Conservation (phyloP, 139 green algal genomes). For the Volvox reticuliferus region DNA sequence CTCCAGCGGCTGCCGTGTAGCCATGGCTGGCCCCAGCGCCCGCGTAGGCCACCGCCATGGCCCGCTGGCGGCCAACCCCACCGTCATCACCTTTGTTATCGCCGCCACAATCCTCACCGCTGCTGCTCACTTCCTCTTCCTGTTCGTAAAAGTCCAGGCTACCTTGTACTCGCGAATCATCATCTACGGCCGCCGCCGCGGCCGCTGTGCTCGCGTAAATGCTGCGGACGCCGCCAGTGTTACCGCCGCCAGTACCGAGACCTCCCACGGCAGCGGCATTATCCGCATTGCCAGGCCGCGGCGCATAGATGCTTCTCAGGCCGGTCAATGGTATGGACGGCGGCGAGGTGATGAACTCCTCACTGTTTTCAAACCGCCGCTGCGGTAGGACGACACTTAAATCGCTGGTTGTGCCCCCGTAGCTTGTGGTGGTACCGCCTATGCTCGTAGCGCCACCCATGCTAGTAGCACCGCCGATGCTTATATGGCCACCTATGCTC, state of each 20-base stretch:
- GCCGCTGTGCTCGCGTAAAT: not conserved
- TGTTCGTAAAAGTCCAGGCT: constrained; percentile 38
- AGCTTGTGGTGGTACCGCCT: not conserved
- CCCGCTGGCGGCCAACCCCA: not conserved
- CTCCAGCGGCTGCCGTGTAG: not conserved
- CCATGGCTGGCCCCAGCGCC: not conserved
- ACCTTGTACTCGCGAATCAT: constrained; percentile 1
- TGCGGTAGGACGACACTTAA: not conserved
- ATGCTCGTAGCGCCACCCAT: not conserved
- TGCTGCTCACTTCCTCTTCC: not conserved
- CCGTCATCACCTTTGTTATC: not conserved
- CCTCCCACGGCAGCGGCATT: not conserved
- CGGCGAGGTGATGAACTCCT: not conserved
- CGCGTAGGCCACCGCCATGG: not conserved
- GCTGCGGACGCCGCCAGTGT: not conserved
- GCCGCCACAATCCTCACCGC: not conserved
- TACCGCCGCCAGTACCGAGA: not conserved
- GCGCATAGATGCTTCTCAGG: constrained; percentile 11
- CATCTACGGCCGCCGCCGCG: not conserved
- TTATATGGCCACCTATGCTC: not conserved
- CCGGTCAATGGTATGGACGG: not conserved
- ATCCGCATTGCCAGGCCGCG: not conserved
- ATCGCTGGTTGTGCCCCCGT: not conserved
- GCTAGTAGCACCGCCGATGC: not conserved
- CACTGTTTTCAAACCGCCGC: not conserved